phyloP scores from a whole-genome alignment of 441 rosid species.

The Manihot esculenta region DNA sequence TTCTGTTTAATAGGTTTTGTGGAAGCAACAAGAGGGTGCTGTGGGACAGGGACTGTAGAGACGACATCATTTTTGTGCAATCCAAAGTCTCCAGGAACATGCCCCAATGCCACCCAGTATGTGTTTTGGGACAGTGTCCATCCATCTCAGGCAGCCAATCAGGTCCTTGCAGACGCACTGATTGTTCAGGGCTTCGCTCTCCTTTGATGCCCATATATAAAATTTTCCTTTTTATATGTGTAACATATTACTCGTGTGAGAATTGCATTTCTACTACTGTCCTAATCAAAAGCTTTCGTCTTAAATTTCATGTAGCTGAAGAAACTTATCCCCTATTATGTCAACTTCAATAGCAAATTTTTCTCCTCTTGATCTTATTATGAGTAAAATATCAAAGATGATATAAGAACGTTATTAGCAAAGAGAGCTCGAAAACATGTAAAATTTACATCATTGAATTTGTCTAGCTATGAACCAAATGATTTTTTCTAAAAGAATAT shows the following conservation, averaged over 20 bases:
- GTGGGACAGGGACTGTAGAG: conserved; percentile 83
- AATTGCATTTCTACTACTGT: neutral
- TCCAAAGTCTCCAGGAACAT: conserved; percentile 65
- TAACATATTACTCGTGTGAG: neutral
- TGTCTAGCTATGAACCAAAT: too few species aligned
- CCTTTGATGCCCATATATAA: conserved; percentile 24
- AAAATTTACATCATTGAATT: too few species aligned
- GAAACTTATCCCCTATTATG: neutral
- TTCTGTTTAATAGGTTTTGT: conserved; percentile 47
- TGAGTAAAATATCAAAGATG: too few species aligned
- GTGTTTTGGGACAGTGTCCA: conserved; percentile 95
- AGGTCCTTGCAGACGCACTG: conserved; percentile 69
- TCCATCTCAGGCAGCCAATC: conserved; percentile 87
- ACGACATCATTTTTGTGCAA: conserved; percentile 75
- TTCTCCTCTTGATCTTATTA: neutral
- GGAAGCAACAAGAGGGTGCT: conserved; percentile 85
- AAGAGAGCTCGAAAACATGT: too few species aligned
- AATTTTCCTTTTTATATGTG: neutral
- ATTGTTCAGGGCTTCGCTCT: conserved; percentile 64
- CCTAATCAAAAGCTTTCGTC: neutral
- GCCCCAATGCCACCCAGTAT: conserved; percentile 75
- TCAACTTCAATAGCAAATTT: neutral
- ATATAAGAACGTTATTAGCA: too few species aligned
- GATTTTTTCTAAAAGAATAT: too few species aligned
- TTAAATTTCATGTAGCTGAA: neutral